Conservation (phyloP, 331 rosid species). For the Acacia concinna region DNA sequence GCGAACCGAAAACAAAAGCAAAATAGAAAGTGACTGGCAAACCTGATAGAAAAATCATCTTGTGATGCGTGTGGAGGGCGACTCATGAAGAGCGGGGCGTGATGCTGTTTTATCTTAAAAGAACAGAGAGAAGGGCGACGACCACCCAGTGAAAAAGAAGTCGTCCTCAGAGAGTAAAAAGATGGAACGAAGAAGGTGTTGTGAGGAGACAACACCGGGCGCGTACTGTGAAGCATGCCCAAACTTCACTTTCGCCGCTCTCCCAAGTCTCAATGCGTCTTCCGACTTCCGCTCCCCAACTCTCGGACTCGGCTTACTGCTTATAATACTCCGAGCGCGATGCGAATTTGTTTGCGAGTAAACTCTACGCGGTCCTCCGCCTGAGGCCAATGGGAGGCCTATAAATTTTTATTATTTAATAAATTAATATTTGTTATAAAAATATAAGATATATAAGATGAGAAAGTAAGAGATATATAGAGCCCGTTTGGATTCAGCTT, state of each 20-base stretch:
- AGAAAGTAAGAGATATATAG: no score
- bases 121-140: conserved; percentile 12
- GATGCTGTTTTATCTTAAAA: conserved; percentile 28
- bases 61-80: conserved; percentile 31
- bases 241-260: conserved; percentile 20
- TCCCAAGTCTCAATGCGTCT: background rate
- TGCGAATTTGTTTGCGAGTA: background rate
- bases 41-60: conserved; percentile 35
- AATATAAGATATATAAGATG: no score
- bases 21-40: background rate
- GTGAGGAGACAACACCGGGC: conserved; percentile 32
- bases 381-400: no score
- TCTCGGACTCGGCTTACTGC: background rate
- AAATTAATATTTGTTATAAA: no score
- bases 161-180: background rate
- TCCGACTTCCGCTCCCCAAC: background rate
- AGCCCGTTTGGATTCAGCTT: no score
- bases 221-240: conserved; percentile 36
- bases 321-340: background rate
- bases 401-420: no score
- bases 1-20: background rate
- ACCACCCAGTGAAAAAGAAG: background rate
- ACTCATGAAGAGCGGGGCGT: background rate
- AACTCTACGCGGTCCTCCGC: background rate
- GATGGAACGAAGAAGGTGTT: background rate